These are phyloP conservation scores for Syzygium malaccense DNA, from an alignment of 441 rosid genomes.

Conservation along the genomic window DNA sequence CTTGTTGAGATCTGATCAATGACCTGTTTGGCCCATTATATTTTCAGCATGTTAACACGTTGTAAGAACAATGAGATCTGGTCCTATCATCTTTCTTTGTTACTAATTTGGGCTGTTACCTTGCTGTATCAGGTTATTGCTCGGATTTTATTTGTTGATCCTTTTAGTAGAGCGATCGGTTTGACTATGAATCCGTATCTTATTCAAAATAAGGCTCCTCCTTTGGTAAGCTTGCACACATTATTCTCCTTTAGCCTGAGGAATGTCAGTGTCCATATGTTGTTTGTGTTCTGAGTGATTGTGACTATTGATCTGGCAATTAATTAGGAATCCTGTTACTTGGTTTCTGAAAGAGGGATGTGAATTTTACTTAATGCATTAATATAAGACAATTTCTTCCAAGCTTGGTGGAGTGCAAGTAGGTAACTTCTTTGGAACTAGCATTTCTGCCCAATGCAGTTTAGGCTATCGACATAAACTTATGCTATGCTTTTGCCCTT, in stretches of 20 bases:
- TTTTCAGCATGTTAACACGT: neutral
- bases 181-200: constrained; percentile 89
- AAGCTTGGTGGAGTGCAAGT: neutral
- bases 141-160: constrained; percentile 86
- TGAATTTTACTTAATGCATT: neutral
- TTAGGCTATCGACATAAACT: neutral
- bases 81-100: neutral
- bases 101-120: neutral
- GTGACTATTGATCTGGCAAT: neutral
- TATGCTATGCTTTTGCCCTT: neutral
- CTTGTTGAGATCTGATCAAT: neutral
- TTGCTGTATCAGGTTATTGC: constrained; percentile 65
- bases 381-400: neutral
- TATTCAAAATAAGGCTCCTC: constrained; percentile 69
- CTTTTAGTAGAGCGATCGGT: constrained; percentile 91
- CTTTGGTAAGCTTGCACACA: constrained; percentile 43
- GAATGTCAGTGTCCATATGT: neutral
- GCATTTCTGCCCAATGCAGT: neutral
- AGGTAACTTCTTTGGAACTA: neutral
- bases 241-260: neutral
- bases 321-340: neutral
- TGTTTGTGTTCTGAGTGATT: neutral
- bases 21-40: neutral
- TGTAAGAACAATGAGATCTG: neutral
- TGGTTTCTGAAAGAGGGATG: neutral